Evolutionary conservation across 2,329 filamentous ascomycete species (phyloP).

Genomic region (Epichloe festucae): DNA sequence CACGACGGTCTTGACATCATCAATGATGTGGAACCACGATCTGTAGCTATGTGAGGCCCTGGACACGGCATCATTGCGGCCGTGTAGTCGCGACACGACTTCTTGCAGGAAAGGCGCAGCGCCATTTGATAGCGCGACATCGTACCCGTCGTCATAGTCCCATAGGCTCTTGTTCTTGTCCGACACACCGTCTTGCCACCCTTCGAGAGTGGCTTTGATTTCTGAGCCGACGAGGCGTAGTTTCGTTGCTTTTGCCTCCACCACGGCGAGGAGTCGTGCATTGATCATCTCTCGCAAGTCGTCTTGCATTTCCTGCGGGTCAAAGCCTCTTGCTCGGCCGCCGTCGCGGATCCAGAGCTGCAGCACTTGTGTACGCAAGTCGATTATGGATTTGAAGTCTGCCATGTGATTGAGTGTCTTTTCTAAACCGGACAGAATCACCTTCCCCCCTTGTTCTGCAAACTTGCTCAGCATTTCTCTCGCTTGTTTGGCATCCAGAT

Average conservation of each 20-base stretch:
- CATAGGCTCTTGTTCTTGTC: conserved; percentile 48
- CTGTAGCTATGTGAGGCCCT: conserved; percentile 51
- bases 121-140: conserved; percentile 51
- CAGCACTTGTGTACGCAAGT: conserved; percentile 56
- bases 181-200: conserved; percentile 44
- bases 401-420: conserved; percentile 44
- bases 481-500: conserved; percentile 48
- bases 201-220: conserved; percentile 46
- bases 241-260: conserved; percentile 50
- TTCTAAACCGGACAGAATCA: conserved; percentile 48
- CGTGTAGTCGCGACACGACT: conserved; percentile 57
- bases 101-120: conserved; percentile 56
- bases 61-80: conserved; percentile 54
- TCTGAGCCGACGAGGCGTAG: conserved; percentile 53
- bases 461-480: conserved; percentile 49
- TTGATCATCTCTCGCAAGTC: conserved; percentile 58
- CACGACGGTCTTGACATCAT: conserved; percentile 49
- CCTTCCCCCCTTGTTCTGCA: conserved; percentile 47
- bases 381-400: conserved; percentile 56
- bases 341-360: conserved; percentile 64
- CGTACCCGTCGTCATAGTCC: conserved; percentile 44
- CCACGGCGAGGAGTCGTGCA: conserved; percentile 47
- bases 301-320: conserved; percentile 55
- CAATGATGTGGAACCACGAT: conserved; percentile 62
- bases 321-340: conserved; percentile 49